Conservation (phyloP, 495 filamentous ascomycete species). For the Penicillium desertorum region DNA sequence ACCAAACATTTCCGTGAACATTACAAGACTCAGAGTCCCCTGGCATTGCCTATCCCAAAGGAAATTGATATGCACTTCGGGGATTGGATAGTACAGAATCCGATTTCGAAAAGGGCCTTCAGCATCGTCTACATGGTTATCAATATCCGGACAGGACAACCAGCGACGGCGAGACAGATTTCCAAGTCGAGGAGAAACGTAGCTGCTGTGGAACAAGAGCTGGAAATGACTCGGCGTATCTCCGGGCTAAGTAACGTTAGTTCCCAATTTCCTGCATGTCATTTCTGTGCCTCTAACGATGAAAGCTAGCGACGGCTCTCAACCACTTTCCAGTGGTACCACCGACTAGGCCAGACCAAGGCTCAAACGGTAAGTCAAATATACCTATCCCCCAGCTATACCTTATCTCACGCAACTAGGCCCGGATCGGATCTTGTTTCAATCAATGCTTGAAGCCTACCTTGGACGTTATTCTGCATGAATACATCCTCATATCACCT, state of each 20-base stretch:
- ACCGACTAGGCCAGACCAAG: not conserved
- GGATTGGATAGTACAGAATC: conserved; percentile 12
- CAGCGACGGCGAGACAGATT: conserved; percentile 7
- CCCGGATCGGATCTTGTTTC: not conserved
- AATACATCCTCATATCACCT: conserved; percentile 10
- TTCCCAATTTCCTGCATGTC: not conserved
- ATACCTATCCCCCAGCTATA: not conserved
- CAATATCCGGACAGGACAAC: conserved; percentile 3
- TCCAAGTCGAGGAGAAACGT: not conserved
- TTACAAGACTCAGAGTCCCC: not conserved
- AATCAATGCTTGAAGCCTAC: conserved; percentile 3
- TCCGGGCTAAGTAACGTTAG: not conserved
- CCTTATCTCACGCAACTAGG: not conserved
- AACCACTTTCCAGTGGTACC: not conserved
- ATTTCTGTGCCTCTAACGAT: not conserved
- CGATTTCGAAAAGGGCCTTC: not conserved
- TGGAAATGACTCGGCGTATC: conserved; percentile 1
- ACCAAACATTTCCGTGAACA: not conserved
- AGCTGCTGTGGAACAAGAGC: conserved; percentile 2
- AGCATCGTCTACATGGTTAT: conserved; percentile 6
- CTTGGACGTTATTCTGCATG: not conserved
- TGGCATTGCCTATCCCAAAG: not conserved
- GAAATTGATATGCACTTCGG: not conserved
- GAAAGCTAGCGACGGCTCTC: not conserved
- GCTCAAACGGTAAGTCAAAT: not conserved